These are phyloP conservation scores for Lactarius hatsudake DNA, from an alignment of 768 basidiomycete species.

Conservation along the genomic window DNA sequence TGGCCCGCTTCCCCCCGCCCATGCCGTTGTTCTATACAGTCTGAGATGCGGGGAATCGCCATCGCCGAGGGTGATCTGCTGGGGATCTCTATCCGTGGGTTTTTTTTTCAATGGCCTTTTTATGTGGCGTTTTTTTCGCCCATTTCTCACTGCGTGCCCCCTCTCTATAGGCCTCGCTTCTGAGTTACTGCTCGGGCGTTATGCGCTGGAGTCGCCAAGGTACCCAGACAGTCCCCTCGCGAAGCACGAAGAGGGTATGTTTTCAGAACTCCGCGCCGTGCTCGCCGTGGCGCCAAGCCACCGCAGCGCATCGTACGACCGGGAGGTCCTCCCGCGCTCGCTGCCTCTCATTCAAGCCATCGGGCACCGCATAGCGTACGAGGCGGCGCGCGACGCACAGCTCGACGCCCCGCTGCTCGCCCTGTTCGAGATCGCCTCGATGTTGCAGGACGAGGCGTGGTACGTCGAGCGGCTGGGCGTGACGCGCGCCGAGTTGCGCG, in stretches of 20 bases:
- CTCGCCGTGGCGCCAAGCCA: conserved; percentile 32
- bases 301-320: conserved; percentile 51
- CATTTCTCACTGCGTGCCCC: neutral
- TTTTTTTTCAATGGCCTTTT: conserved; percentile 28
- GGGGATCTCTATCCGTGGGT: conserved; percentile 45
- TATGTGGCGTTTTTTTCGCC: conserved; percentile 30
- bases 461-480: conserved; percentile 53
- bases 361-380: conserved; percentile 60
- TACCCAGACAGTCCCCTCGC: conserved; percentile 50
- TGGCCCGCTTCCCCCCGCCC: conserved; percentile 36
- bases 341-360: conserved; percentile 55
- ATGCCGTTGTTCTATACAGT: conserved; percentile 12
- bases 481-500: conserved; percentile 44
- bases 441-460: conserved; percentile 57
- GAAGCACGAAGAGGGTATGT: conserved; percentile 41
- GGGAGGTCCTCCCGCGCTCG: conserved; percentile 55
- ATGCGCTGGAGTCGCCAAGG: conserved; percentile 46
- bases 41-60: conserved; percentile 34
- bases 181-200: conserved; percentile 56
- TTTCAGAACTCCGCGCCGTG: conserved; percentile 30
- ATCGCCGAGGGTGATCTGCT: conserved; percentile 54
- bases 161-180: conserved; percentile 46
- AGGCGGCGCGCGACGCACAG: conserved; percentile 45
- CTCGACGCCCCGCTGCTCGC: conserved; percentile 51
- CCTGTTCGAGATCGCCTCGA: conserved; percentile 51